A percentile compares a stretch with the other conserved stretches of the same genome.
phyloP scores from a whole-genome alignment of 352 stramenopile species.

The Phytophthora colocasiae region DNA sequence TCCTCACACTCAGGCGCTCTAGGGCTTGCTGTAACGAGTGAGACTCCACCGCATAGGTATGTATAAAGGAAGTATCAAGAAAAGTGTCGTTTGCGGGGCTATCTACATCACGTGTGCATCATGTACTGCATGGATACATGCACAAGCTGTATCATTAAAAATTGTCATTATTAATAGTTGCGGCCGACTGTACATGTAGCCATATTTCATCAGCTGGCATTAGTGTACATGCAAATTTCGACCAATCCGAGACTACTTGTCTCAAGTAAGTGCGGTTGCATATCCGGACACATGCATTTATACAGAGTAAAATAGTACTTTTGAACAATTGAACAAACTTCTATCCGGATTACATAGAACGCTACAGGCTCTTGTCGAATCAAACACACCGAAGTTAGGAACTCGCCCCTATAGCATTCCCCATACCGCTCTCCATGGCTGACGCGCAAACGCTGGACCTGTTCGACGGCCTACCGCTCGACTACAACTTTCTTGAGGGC shows the following conservation, averaged over 20 bases:
- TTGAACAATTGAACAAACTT: no score
- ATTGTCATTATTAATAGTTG: constrained; percentile 9
- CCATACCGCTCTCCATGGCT: constrained; percentile 35
- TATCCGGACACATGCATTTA: constrained; percentile 8
- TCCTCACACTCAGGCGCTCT: constrained; percentile 34
- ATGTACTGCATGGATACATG: no score
- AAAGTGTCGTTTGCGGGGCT: constrained; percentile 30
- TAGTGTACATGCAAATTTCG: background rate
- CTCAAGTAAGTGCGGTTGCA: background rate
- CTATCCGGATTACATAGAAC: constrained; percentile 5
- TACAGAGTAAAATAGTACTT: background rate
- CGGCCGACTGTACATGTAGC: constrained; percentile 9
- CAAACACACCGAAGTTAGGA: constrained; percentile 20
- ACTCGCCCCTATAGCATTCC: constrained; percentile 25
- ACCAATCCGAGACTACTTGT: constrained; percentile 2
- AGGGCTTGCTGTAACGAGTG: constrained; percentile 3
- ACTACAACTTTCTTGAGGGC: constrained; percentile 58
- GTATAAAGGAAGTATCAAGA: constrained; percentile 39
- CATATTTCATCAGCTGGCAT: constrained; percentile 22
- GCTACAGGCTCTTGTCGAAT: constrained; percentile 4
- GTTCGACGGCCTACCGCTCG: constrained; percentile 58
- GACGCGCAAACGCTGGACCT: constrained; percentile 52
- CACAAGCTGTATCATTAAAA: no score
- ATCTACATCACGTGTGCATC: background rate
- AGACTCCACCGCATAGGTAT: constrained; percentile 25